Evolutionary conservation across 179 eudicot species (phyloP), one percentile per base, ranked within the genome.

Genomic region (Pouteria campechiana): DNA sequence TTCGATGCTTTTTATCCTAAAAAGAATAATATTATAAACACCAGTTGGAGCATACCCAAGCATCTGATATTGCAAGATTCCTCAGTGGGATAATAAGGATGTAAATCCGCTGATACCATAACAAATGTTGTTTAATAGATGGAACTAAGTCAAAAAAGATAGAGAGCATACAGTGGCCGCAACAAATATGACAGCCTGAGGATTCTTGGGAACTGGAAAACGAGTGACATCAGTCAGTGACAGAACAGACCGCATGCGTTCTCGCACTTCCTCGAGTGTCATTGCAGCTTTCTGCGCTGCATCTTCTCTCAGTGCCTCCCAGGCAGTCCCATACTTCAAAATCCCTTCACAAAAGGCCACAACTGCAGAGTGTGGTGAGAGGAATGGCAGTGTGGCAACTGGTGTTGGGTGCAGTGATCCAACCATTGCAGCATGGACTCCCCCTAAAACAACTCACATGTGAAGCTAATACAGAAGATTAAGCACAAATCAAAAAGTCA

Each of bases 371-470:
- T 85, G 95, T 23, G 97, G 97, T 34, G 97, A 89, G 23, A 89
- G 89, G 57, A 89, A 81, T 5, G 97, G 95, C 15, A 89, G 79
- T n/a, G 95, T 82, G 23, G 95, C 98, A 40, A 90, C 60, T 5
- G 95, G 96, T 20, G 78, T 70, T 14, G 98, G 98, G 75, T 86
- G 82, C 53, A 90, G 64, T 4, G 97, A 72, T 49, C 97, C 97
- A 56, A 89, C 97, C 97, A 89, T 89, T 21, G 97, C 86, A 46
- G 97, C 97, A 57, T 89, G 97, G 36, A 89, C 97, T 70, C 97
- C 97, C 16, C 97, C 97, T 89, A 55, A 32, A 48, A 17, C n/a
- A n/a, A n/a, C n/a, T n/a, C n/a, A n/a, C n/a, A n/a, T n/a, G n/a
- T n/a, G n/a, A n/a, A n/a, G n/a, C n/a, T n/a, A n/a, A n/a, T n/a